Evolutionary conservation across 176 grass and related monocot genomes (phyloP).

Genomic region (Avena sativa): DNA sequence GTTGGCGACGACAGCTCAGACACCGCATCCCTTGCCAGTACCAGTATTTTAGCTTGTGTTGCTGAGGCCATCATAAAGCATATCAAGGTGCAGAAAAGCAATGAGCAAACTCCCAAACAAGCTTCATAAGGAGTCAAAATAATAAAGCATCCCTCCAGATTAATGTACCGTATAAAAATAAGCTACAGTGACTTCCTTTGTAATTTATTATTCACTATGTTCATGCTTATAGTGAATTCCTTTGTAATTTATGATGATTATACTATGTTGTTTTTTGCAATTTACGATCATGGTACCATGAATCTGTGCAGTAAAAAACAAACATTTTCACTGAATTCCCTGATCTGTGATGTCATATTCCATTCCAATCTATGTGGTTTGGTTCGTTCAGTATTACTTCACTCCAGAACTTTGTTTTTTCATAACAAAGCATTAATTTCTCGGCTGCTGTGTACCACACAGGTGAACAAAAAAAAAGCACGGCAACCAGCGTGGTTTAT

Average conservation of each 20-base stretch:
- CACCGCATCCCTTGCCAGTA: constrained; percentile 8
- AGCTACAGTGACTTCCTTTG: not conserved
- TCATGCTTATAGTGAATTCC: not conserved
- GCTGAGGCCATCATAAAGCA: constrained; percentile 40
- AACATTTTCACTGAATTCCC: too few species aligned
- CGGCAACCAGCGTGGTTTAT: not conserved
- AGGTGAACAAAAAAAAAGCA: not conserved
- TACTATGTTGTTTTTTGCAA: too few species aligned
- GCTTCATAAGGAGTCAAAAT: not conserved
- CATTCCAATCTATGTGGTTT: too few species aligned
- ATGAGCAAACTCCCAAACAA: not conserved
- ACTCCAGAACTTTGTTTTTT: too few species aligned
- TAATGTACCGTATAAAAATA: not conserved
- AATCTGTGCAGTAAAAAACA: too few species aligned
- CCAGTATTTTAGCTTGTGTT: constrained; percentile 3
- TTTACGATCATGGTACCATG: too few species aligned
- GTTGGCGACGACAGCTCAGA: not conserved
- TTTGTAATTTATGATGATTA: not conserved
- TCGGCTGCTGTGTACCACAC: not conserved
- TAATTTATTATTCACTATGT: not conserved
- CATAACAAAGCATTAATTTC: not conserved
- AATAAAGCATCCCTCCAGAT: not conserved
- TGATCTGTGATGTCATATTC: too few species aligned
- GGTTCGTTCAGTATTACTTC: too few species aligned
- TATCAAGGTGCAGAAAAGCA: constrained; percentile 28